Conservation (phyloP, 306 rosid genomes). For the Trichosanthes cucumerina region DNA sequence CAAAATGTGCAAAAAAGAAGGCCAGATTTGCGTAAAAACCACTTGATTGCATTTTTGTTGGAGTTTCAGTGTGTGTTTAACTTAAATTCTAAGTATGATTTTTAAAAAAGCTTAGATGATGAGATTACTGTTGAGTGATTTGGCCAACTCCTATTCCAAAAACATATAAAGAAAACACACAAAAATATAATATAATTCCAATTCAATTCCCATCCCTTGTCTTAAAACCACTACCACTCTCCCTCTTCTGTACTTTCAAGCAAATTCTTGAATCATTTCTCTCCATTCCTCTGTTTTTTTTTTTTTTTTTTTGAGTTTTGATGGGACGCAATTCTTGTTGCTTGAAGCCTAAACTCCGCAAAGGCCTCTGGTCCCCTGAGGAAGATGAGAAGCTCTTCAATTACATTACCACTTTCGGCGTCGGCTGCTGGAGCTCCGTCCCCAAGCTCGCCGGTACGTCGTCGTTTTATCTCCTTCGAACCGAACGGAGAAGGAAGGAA, state of each 20-base stretch:
- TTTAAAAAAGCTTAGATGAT: conserved; percentile 42
- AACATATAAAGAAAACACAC: background rate
- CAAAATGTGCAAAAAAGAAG: conserved; percentile 32
- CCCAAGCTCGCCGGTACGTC: conserved; percentile 77
- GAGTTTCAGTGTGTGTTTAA: conserved; percentile 29
- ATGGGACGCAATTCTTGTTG: conserved; percentile 94
- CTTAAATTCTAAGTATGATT: conserved; percentile 83
- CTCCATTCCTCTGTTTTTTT: background rate
- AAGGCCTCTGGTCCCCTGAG: conserved; percentile 93
- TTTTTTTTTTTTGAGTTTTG: no score
- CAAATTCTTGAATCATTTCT: no score
- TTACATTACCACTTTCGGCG: conserved; percentile 71
- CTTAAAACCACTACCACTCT: background rate
- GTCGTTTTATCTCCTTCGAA: background rate
- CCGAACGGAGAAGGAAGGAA: background rate
- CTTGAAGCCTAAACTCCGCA: conserved; percentile 65
- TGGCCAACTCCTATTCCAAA: conserved; percentile 14
- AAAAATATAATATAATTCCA: background rate
- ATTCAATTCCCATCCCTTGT: background rate
- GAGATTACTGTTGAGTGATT: conserved; percentile 27
- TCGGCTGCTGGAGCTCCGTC: conserved; percentile 97
- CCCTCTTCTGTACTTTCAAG: background rate
- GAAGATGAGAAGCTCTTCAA: conserved; percentile 95
- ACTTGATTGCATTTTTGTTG: conserved; percentile 68
- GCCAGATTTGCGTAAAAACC: conserved; percentile 82